A percentile compares a stretch with the other conserved stretches of the same genome.
These are phyloP conservation scores for Brachypodium distachyon DNA, from an alignment of 202 grass and related monocot species.

Conservation along the genomic window DNA sequence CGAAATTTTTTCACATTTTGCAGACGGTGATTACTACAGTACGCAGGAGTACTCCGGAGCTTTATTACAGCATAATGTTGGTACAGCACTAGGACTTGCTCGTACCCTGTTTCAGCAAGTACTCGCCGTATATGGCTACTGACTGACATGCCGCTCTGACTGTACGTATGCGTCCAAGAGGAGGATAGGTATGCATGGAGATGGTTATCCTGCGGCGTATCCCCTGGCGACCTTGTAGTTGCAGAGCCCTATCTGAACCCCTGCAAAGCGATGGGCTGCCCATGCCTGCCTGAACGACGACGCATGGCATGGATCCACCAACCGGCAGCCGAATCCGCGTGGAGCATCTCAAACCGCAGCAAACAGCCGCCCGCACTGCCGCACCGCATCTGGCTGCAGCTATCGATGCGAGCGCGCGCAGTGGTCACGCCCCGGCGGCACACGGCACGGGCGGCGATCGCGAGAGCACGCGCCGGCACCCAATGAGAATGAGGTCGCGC, in stretches of 20 bases:
- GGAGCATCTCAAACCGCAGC: too few species aligned
- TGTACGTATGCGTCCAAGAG: background rate
- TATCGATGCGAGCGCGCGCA: too few species aligned
- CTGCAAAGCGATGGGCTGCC: background rate
- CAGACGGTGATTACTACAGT: too few species aligned
- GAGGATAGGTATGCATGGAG: too few species aligned
- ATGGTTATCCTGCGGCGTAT: background rate
- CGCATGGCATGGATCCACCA: background rate
- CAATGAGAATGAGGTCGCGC: background rate
- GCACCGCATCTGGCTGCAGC: too few species aligned
- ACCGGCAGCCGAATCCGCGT: constrained; percentile 1
- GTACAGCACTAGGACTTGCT: too few species aligned
- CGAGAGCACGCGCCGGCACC: background rate
- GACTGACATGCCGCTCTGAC: background rate
- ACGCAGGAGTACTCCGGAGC: too few species aligned
- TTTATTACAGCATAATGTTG: too few species aligned
- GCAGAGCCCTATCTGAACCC: background rate
- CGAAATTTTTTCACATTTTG: too few species aligned
- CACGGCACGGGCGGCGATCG: background rate
- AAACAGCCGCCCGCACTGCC: too few species aligned
- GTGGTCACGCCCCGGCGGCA: too few species aligned
- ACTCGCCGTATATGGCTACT: background rate
- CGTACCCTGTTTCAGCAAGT: background rate
- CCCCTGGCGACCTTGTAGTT: background rate
- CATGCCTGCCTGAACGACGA: background rate